Percentiles rank a stretch among this genome's conserved stretches.
Conservation (phyloP, 768 basidiomycete genomes). For the Leucocoprinus birnbaumii region DNA sequence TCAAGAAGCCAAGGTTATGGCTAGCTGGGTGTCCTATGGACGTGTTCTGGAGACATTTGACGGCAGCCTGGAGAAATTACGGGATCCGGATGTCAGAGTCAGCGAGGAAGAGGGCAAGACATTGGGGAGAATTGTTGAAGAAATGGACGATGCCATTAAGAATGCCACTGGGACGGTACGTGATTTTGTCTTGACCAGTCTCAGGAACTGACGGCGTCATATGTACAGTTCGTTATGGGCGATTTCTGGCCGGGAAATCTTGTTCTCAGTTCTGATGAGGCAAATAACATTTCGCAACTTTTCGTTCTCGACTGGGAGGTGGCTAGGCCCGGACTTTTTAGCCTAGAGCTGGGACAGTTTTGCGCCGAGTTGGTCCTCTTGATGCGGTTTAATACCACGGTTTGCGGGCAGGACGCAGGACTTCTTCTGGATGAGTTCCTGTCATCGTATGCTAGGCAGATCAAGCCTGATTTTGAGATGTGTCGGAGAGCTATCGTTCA, state of each 20-base stretch:
- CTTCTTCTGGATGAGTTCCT: conserved; percentile 44
- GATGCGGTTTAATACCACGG: conserved; percentile 40
- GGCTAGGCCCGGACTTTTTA: conserved; percentile 51
- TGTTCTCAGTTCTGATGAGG: conserved; percentile 36
- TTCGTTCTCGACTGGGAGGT: conserved; percentile 68
- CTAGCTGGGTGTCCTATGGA: conserved; percentile 41
- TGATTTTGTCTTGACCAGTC: conserved; percentile 10
- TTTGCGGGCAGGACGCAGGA: conserved; percentile 30
- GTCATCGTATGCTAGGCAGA: conserved; percentile 34
- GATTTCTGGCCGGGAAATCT: conserved; percentile 78
- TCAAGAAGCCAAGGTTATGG: conserved; percentile 35
- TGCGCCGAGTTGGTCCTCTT: conserved; percentile 56
- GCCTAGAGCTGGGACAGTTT: conserved; percentile 62
- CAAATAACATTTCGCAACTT: conserved; percentile 34
- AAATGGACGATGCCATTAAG: conserved; percentile 22
- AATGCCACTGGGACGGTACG: conserved; percentile 26
- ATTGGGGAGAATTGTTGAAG: conserved; percentile 19
- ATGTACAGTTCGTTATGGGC: conserved; percentile 52
- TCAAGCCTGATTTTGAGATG: conserved; percentile 23
- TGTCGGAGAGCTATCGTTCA: conserved; percentile 40
- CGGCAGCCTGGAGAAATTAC: conserved; percentile 32
- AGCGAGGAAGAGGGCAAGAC: conserved; percentile 29
- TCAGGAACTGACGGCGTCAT: neutral
- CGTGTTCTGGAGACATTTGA: conserved; percentile 35
- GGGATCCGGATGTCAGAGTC: conserved; percentile 39